phyloP scores from a whole-genome alignment of 164 flowering plant genomes.

The Berberis vulgaris region DNA sequence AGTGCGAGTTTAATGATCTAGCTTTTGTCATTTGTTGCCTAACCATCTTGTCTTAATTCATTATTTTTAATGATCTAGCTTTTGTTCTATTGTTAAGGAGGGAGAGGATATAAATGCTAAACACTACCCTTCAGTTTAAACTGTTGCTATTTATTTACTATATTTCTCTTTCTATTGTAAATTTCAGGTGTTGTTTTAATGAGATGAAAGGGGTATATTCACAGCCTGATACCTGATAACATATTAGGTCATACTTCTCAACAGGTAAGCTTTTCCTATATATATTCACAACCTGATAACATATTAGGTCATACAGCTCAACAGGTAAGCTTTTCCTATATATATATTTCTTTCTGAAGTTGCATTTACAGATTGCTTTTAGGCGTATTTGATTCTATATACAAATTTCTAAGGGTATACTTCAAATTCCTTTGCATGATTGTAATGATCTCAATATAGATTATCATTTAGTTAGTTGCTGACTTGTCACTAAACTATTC shows the following conservation, averaged over 20 bases:
- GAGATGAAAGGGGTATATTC: conserved; percentile 99
- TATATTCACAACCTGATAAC: conserved; percentile 48
- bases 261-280: conserved; percentile 49
- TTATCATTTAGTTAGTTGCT: too few relatives aligned
- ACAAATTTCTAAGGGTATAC: neutral
- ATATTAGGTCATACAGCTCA: conserved; percentile 73
- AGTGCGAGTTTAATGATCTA: too few relatives aligned
- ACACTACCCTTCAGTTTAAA: too few relatives aligned
- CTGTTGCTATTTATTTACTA: neutral
- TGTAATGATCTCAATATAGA: too few relatives aligned
- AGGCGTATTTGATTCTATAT: neutral
- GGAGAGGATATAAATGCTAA: too few relatives aligned
- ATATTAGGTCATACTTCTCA: conserved; percentile 73
- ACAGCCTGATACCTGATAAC: conserved; percentile 68
- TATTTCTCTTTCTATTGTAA: neutral
- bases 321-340: conserved; percentile 49
- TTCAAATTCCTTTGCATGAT: too few relatives aligned
- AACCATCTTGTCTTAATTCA: too few relatives aligned
- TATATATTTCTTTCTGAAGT: neutral
- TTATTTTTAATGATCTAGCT: too few relatives aligned
- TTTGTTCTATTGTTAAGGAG: too few relatives aligned
- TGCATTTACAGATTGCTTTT: neutral
- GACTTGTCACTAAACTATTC: too few relatives aligned
- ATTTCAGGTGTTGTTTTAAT: conserved; percentile 93
- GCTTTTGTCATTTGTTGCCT: too few relatives aligned